phyloP scores from a whole-genome alignment of 139 green algal genomes.

The Chlorella ohadii region DNA sequence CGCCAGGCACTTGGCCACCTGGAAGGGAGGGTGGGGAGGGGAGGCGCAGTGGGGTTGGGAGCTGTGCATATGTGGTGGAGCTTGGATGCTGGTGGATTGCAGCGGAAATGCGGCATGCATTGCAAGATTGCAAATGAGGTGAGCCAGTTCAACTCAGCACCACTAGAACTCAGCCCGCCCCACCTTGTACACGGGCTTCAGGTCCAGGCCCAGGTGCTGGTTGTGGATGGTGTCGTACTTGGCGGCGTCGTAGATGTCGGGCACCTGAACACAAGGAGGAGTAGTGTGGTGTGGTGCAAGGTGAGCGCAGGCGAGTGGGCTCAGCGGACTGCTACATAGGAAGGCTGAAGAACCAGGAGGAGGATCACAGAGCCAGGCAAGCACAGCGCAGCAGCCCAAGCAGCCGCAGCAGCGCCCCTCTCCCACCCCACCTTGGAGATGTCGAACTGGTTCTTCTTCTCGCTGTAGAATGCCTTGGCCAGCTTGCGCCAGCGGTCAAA shows the following conservation, averaged over 20 bases:
- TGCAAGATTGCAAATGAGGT: no score
- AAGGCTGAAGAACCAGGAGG: no score
- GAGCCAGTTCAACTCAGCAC: no score
- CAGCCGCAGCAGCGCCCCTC: no score
- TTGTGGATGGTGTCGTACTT: constrained; percentile 99
- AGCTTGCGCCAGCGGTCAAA: constrained; percentile 95
- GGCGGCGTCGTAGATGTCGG: constrained; percentile 94
- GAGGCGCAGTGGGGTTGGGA: no score
- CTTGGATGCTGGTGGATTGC: no score
- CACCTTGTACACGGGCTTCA: constrained; percentile 72
- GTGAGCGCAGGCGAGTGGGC: no score
- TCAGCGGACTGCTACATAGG: no score
- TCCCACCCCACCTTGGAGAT: constrained; percentile 74
- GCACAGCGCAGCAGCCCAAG: no score
- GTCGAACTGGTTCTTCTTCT: constrained; percentile 87
- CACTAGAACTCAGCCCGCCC: not conserved
- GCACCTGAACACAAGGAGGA: constrained; percentile 82
- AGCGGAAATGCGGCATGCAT: no score
- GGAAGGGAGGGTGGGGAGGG: not conserved
- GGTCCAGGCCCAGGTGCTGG: constrained; percentile 75
- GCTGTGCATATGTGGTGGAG: not conserved
- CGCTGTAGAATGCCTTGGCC: constrained; percentile 84
- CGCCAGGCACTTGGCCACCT: constrained; percentile 78
- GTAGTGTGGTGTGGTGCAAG: not conserved
- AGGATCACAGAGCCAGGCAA: no score